phyloP scores from a whole-genome alignment of 768 basidiomycete species.

The Leccinum imitatum region DNA sequence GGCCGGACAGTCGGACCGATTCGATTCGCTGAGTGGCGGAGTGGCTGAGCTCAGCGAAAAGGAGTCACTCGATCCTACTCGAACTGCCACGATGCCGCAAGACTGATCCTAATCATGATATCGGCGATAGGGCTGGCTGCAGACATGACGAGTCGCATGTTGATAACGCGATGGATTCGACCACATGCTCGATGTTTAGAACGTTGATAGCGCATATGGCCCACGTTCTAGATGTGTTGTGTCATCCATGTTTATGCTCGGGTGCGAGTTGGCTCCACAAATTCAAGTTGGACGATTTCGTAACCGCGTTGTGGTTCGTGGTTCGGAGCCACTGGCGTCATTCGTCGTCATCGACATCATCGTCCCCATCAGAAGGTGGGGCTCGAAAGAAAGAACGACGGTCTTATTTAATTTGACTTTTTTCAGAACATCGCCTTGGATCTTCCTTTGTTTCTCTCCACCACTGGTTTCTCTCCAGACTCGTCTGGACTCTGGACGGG shows the following conservation, averaged over 20 bases:
- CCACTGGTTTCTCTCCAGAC: not conserved
- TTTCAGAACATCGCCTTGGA: not conserved
- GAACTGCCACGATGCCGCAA: not conserved
- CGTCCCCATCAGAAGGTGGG: not conserved
- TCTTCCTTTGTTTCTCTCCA: not conserved
- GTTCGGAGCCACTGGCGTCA: not conserved
- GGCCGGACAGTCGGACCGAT: not conserved
- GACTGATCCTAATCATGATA: not conserved
- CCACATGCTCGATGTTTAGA: not conserved
- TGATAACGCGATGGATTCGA: not conserved
- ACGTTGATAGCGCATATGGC: not conserved
- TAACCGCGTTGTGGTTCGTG: not conserved
- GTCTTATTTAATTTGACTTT: not conserved
- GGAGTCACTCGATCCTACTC: not conserved
- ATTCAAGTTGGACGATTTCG: not conserved
- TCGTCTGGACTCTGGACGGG: not conserved
- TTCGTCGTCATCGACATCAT: not conserved
- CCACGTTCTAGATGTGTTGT: not conserved
- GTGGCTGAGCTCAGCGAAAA: not conserved
- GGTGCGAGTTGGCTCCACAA: not conserved
- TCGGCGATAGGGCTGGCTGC: not conserved
- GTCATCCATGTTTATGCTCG: not conserved
- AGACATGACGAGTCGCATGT: not conserved
- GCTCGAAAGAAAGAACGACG: not conserved
- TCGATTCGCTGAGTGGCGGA: not conserved